Evolutionary conservation across 2,329 filamentous ascomycete genomes (phyloP), one percentile per base, ranked within the genome.

Genomic region (Lecanicillium sp.): DNA sequence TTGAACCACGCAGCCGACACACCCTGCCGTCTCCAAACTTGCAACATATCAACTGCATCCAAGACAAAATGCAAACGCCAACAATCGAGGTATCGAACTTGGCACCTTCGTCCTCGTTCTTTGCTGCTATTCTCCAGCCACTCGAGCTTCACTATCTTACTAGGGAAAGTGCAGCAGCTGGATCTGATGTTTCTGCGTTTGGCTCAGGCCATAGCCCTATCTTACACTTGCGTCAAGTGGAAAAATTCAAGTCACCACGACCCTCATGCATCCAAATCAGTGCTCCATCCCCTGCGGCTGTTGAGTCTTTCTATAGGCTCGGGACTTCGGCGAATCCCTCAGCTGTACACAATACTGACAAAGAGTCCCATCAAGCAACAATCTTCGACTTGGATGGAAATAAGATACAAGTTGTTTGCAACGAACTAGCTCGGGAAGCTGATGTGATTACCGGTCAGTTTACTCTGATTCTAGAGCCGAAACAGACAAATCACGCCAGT

Each of bases 351-450:
- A 56, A 27, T 12, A 12, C n/a, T 7, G 14, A 48, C 24, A 17
- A 9, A 33, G 48, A 15, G 5, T 8, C 17, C 24, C 17, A 26
- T 23, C 44, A 37, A 68, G 77, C 66, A 71, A 79, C 69, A 74
- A 82, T 89, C 33, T 76, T 81, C 51, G 89, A 95, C 65, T 76
- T 87, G 47, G 88, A 95, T 68, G 87, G 87, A 43, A 94, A 95
- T 68, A 86, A 78, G 56, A 82, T 95, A 61, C 87, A 93, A 61
- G 85, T 87, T 24, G 79, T 90, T 42, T 86, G 20, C 19, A 41
- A 19, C 12, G 44, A 30, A 11, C 36, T 26, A 35, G 29, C 38
- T 35, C 38, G 20, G 15, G 3, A 81, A 32, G 55, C 58, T 33
- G 63, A 64, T 27, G 14, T 15, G 11, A 20, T 40, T 15, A 40